phyloP scores from a whole-genome alignment of 768 basidiomycete genomes.

The Suillus lakei region DNA sequence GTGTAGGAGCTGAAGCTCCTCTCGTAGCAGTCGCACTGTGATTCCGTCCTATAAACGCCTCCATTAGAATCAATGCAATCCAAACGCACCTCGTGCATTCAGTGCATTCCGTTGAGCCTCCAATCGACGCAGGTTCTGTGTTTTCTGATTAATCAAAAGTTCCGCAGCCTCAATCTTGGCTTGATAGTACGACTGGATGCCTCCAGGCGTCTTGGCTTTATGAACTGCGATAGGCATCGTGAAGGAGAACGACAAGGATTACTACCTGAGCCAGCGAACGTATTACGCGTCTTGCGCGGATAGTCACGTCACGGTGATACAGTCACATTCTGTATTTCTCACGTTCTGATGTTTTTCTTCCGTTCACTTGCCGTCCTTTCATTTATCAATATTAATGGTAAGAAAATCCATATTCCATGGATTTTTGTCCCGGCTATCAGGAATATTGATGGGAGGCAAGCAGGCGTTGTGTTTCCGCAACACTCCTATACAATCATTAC shows the following conservation, averaged over 20 bases:
- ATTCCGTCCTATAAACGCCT: constrained; percentile 8
- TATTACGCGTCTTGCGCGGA: constrained; percentile 9
- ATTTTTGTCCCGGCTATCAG: background rate
- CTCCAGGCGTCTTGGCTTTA: constrained; percentile 53
- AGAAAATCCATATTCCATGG: constrained; percentile 1
- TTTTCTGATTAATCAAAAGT: constrained; percentile 92
- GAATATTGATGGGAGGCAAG: background rate
- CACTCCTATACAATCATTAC: background rate
- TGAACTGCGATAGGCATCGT: constrained; percentile 44
- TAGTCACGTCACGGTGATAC: background rate
- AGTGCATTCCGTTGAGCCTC: constrained; percentile 98
- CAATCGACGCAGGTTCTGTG: constrained; percentile 91
- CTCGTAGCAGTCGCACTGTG: constrained; percentile 83
- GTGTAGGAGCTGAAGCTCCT: constrained; percentile 91
- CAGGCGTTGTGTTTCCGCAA: background rate
- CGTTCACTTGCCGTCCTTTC: background rate
- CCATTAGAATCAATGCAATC: background rate
- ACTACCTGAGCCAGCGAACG: background rate
- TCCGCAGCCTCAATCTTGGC: constrained; percentile 95
- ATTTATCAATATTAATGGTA: background rate
- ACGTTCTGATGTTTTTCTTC: background rate
- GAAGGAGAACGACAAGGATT: background rate
- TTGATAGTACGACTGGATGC: constrained; percentile 91
- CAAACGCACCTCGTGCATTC: constrained; percentile 82
- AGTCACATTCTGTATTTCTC: background rate